Base-by-base conservation (phyloP, 306 rosid genomes). In the Inga oerstediana region DNA sequence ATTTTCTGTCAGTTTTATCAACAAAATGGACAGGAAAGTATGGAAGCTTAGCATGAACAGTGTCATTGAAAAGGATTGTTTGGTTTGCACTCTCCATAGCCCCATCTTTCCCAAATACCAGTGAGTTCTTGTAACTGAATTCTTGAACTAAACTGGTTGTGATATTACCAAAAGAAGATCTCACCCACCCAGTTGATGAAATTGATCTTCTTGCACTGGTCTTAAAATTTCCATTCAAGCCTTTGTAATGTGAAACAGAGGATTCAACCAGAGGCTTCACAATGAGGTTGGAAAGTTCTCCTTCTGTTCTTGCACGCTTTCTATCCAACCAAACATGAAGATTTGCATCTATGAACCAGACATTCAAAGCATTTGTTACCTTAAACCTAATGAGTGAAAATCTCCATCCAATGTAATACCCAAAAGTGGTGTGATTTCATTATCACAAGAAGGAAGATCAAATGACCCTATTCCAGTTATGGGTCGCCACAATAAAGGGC, bases 361-460 rank as follows among this genome's bases (percentile, higher is more conserved):
- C 66, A 59, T 59, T 59, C 66, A 59, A 22, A n/a, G 66, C 32
- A 59, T 59, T 59, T 59, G 66, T 59, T 59, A 59, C 66, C 30
- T 32, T 59, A 59, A 59, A 59, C 78, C 94, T 49, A 90, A 67
- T 35, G 74, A 83, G 71, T 94, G 99, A 8, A 27, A 44, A 83
- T 22, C 66, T n/a, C 66, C 66, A 59, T 59, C 66, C 66, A 59
- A 59, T 22, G 22, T 59, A 34, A 59, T 76, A 52, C 97, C 98
- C 58, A 94, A 80, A 81, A 90, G 85, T 1, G 97, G 99, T 0
- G 98, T 93, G 16, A 96, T 72, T 78, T 96, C 97, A 20, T 93
- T 91, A 71, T 96, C 93, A 80, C 93, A 93, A 0, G 98, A 87
- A 19, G 99, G 99, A 66, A 96, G 98, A 83, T 96, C 78, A 19